Evolutionary conservation across 169 alveolate species (phyloP).

Genomic region (Theileria sp.): DNA sequence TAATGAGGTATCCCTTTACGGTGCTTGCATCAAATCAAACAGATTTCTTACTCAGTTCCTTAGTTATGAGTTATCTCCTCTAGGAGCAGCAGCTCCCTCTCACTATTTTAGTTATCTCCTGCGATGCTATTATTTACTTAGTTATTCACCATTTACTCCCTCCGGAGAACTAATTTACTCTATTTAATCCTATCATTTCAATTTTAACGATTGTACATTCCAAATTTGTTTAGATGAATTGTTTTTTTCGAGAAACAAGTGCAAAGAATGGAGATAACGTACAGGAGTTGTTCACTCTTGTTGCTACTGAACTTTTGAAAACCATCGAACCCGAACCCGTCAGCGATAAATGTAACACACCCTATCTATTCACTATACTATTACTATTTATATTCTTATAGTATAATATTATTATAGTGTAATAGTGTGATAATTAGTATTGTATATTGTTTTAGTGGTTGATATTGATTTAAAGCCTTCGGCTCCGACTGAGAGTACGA

Average conservation of each 20-base stretch:
- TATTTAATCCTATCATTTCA: no score
- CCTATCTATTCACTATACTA: not conserved
- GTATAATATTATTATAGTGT: not conserved
- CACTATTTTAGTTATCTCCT: no score
- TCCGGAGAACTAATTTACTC: no score
- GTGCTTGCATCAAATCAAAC: not conserved
- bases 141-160: no score
- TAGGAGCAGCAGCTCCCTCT: no score
- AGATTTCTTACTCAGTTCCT: not conserved
- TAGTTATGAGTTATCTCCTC: not conserved
- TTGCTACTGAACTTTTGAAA: slow-evolving; percentile 57
- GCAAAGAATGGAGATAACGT: slow-evolving; percentile 96
- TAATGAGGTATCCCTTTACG: slow-evolving; percentile 47
- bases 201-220: not conserved
- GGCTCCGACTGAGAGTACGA: slow-evolving; percentile 15
- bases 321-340: slow-evolving; percentile 61
- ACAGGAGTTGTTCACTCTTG: slow-evolving; percentile 49
- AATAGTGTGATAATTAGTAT: not conserved
- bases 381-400: not conserved
- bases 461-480: slow-evolving; percentile 62
- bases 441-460: slow-evolving; percentile 31
- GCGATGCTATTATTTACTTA: no score
- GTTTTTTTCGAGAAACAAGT: slow-evolving; percentile 92
- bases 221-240: slow-evolving; percentile 71
- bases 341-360: slow-evolving; percentile 52